Conservation (phyloP, 2,329 filamentous ascomycete species). For the Cercospora brassicicola region DNA sequence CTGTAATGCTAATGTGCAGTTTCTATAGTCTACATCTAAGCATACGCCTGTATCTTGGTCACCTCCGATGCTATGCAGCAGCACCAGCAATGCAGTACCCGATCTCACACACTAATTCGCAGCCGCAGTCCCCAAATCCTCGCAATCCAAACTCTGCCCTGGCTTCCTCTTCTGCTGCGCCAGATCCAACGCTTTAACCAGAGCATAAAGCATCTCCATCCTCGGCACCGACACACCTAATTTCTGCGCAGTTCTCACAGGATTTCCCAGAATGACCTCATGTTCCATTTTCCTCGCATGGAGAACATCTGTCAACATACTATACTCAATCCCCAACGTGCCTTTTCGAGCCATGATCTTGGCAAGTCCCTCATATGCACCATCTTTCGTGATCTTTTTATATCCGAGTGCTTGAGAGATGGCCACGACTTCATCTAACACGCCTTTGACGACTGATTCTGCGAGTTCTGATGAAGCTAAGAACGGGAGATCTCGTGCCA, state of each 20-base stretch:
- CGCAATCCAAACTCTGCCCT: conserved; percentile 27
- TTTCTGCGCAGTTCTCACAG: conserved; percentile 44
- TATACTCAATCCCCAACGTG: conserved; percentile 47
- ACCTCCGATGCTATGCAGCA: not conserved
- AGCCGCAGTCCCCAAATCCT: conserved; percentile 13
- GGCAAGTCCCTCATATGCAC: conserved; percentile 43
- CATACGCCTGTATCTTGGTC: not conserved
- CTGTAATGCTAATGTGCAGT: conserved; percentile 6
- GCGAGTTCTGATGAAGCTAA: conserved; percentile 45
- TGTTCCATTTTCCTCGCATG: conserved; percentile 49
- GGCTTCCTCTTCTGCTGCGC: conserved; percentile 32
- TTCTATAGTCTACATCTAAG: not conserved
- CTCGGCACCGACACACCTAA: conserved; percentile 45
- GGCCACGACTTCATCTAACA: conserved; percentile 50
- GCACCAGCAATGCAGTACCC: not conserved
- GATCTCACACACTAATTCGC: too few species aligned
- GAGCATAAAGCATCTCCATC: conserved; percentile 48
- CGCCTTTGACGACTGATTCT: conserved; percentile 40
- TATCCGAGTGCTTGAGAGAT: conserved; percentile 47
- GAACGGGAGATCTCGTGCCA: conserved; percentile 55
- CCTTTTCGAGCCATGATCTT: conserved; percentile 41
- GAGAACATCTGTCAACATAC: conserved; percentile 53
- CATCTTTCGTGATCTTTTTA: conserved; percentile 38
- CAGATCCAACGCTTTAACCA: conserved; percentile 47
- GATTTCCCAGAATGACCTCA: conserved; percentile 54